A percentile compares a stretch with the other conserved stretches of the same genome.
phyloP scores from a whole-genome alignment of 176 grass and related monocot genomes.

The Cenchrus purpureus region DNA sequence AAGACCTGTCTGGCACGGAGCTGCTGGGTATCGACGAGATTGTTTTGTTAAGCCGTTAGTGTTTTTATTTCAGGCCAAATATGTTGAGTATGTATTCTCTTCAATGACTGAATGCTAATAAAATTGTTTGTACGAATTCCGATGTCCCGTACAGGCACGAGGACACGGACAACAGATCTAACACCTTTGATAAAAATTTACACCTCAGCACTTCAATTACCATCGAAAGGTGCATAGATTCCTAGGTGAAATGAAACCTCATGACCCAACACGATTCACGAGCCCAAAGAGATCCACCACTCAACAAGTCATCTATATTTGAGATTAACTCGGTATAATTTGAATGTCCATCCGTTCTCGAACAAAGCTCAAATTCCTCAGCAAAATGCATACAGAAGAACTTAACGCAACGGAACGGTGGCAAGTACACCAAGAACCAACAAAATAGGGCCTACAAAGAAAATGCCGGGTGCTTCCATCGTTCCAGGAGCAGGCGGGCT shows the following conservation, averaged over 20 bases:
- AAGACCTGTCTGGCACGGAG: too few relatives aligned
- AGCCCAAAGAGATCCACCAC: slow-evolving; percentile 19
- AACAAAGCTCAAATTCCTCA: slow-evolving; percentile 40
- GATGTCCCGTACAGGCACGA: neutral
- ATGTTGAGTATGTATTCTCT: too few relatives aligned
- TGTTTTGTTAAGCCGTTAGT: too few relatives aligned
- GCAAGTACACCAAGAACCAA: slow-evolving; percentile 25
- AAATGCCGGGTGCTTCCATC: slow-evolving; percentile 45
- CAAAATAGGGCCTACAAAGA: slow-evolving; percentile 40
- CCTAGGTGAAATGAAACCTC: slow-evolving; percentile 15
- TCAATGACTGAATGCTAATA: too few relatives aligned
- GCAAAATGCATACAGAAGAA: slow-evolving; percentile 44
- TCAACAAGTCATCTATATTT: slow-evolving; percentile 52
- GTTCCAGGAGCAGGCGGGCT: slow-evolving; percentile 40
- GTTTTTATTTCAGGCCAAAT: too few relatives aligned
- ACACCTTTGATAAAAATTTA: slow-evolving; percentile 25
- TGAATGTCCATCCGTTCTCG: slow-evolving; percentile 58
- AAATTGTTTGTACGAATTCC: too few relatives aligned
- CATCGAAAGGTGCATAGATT: neutral
- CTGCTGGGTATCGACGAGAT: too few relatives aligned
- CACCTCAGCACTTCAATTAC: slow-evolving; percentile 41
- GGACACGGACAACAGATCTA: neutral
- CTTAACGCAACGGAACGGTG: slow-evolving; percentile 27
- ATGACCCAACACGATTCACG: neutral
- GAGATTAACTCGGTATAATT: slow-evolving; percentile 54